Percentiles rank a stretch among this genome's conserved stretches.
Evolutionary conservation across 1,284 basidiomycete genomes (phyloP).

Genomic region (Cystobasidiaceae sp.): DNA sequence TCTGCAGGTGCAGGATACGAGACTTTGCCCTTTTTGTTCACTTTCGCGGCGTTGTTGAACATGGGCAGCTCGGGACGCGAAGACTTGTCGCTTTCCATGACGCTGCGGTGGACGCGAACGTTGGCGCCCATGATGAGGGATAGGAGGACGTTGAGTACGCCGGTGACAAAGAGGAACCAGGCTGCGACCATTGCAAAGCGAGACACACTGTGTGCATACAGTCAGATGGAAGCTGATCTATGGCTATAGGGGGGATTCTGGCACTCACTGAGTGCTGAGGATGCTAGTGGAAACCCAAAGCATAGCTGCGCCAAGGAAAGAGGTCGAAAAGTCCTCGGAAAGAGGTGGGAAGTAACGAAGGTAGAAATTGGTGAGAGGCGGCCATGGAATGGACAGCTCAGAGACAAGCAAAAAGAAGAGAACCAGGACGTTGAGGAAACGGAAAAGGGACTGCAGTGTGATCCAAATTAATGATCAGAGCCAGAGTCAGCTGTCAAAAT

Average conservation of each 20-base stretch:
- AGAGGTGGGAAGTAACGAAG: conserved; percentile 36
- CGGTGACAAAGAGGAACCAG: conserved; percentile 78
- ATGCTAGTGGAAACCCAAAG: conserved; percentile 34
- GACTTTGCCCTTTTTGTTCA: conserved; percentile 26
- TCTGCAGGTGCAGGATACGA: conserved; percentile 26
- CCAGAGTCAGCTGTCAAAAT: not conserved
- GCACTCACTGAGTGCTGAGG: conserved; percentile 30
- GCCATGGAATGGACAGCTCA: conserved; percentile 32
- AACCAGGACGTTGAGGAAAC: conserved; percentile 13
- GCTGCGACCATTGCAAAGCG: conserved; percentile 71
- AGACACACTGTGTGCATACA: conserved; percentile 8
- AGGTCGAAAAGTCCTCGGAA: conserved; percentile 33
- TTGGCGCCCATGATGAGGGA: conserved; percentile 43
- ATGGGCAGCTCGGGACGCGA: conserved; percentile 11
- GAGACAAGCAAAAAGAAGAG: conserved; percentile 35
- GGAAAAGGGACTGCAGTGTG: conserved; percentile 1
- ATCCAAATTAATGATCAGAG: not conserved
- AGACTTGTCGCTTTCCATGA: conserved; percentile 17
- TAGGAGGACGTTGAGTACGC: conserved; percentile 71
- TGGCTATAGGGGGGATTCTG: not conserved
- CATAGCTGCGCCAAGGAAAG: conserved; percentile 36
- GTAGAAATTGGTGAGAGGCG: conserved; percentile 34
- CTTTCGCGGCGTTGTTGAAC: not conserved
- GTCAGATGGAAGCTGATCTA: not conserved
- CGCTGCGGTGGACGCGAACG: conserved; percentile 1